phyloP scores from a whole-genome alignment of 805 yeast genomes.

The Saturnispora quitensis region DNA sequence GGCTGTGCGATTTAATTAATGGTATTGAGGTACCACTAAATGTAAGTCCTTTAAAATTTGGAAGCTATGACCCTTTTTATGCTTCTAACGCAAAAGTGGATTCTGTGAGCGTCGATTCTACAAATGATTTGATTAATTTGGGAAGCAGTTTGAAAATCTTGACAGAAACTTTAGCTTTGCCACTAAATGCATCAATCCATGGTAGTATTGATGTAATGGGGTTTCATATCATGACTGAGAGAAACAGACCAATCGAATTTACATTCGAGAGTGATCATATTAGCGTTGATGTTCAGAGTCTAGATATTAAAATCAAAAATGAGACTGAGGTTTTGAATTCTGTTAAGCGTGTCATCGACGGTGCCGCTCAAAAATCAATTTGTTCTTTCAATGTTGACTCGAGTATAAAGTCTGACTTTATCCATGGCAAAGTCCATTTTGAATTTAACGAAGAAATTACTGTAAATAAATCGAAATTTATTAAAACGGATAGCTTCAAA shows the following conservation, averaged over 20 bases:
- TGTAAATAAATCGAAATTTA: not conserved
- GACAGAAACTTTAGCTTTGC: not conserved
- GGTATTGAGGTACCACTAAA: not conserved
- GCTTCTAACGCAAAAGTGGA: not conserved
- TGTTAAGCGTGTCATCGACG: not conserved
- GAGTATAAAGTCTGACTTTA: conserved; percentile 2
- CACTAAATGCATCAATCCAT: not conserved
- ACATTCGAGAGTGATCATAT: not conserved
- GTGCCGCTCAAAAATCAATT: not conserved
- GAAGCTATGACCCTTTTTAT: not conserved
- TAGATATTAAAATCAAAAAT: not conserved
- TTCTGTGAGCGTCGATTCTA: not conserved
- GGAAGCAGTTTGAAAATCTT: not conserved
- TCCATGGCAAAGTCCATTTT: conserved; percentile 6
- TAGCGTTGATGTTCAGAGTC: not conserved
- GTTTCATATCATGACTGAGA: not conserved
- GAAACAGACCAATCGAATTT: not conserved
- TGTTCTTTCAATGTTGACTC: not conserved
- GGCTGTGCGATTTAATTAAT: conserved; percentile 4
- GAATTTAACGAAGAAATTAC: not conserved
- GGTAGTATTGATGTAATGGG: not conserved
- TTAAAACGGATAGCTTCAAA: not conserved
- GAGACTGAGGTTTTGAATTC: not conserved
- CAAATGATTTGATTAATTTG: not conserved
- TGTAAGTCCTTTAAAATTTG: not conserved